A percentile compares a stretch with the other conserved stretches of the same genome.
Conservation (phyloP, 169 alveolate species). For the Babesia ovis region DNA sequence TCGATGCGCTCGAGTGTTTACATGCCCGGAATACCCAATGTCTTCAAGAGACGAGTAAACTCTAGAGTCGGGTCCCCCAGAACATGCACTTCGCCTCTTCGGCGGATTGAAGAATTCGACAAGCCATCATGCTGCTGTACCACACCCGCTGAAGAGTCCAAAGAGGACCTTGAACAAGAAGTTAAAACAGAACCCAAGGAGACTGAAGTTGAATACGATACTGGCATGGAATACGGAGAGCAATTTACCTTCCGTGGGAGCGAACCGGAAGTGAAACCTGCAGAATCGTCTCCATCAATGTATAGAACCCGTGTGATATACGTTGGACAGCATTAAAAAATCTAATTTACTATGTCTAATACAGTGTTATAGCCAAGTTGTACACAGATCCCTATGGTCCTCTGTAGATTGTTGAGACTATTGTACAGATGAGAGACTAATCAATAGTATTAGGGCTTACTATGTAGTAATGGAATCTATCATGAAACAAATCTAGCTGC, state of each 20-base stretch:
- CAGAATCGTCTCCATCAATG: conserved; percentile 6
- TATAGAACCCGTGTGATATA: conserved; percentile 10
- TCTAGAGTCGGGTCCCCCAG: not conserved
- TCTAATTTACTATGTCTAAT: too few species aligned
- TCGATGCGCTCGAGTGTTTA: not conserved
- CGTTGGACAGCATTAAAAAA: conserved; percentile 1
- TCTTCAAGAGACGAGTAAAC: conserved; percentile 14
- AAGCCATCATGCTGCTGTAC: not conserved
- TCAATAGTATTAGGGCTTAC: too few species aligned
- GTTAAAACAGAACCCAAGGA: not conserved
- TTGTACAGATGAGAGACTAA: too few species aligned
- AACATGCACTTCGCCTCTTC: conserved; percentile 4
- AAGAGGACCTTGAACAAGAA: too few species aligned
- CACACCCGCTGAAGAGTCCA: not conserved
- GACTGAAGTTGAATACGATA: not conserved
- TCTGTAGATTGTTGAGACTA: too few species aligned
- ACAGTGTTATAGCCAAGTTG: too few species aligned
- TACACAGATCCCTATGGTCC: too few species aligned
- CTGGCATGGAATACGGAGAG: conserved; percentile 13
- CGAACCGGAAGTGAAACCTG: not conserved
- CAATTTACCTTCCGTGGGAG: conserved; percentile 32
- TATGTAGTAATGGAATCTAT: too few species aligned
- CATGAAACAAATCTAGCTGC: too few species aligned
- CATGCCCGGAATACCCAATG: conserved; percentile 7
- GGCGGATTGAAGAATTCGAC: not conserved